phyloP scores from a whole-genome alignment of 345 rosid species.

The Eucalyptus urophylla region DNA sequence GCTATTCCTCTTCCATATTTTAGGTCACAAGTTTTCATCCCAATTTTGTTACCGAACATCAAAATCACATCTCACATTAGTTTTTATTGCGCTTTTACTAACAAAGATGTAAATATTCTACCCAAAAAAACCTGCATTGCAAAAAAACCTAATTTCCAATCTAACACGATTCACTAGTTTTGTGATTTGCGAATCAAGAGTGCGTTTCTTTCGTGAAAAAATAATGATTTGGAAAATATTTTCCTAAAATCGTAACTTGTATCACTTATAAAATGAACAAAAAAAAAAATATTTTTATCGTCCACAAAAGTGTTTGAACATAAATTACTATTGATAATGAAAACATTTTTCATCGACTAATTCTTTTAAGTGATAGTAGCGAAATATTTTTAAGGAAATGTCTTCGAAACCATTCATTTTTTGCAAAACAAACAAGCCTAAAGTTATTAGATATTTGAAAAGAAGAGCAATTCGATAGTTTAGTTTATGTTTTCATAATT shows the following conservation, averaged over 20 bases:
- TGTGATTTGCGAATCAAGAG: not conserved
- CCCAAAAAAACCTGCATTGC: not conserved
- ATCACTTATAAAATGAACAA: not conserved
- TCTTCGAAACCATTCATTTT: no score
- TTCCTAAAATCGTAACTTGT: not conserved
- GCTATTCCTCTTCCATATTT: no score
- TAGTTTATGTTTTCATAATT: not conserved
- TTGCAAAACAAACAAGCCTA: accelerated
- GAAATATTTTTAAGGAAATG: not conserved
- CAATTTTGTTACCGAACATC: no score
- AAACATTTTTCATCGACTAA: not conserved
- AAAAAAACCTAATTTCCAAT: not conserved
- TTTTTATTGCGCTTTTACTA: not conserved
- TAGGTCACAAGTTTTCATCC: no score
- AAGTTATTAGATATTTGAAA: not conserved
- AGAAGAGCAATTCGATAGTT: not conserved
- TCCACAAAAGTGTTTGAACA: not conserved
- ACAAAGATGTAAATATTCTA: not conserved
- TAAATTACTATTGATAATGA: no score
- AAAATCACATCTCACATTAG: not conserved
- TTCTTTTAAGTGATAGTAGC: no score
- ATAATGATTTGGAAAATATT: no score
- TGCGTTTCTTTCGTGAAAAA: accelerated
- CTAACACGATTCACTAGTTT: not conserved
- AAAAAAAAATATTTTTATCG: no score